These are phyloP conservation scores for Tetrahymena borealis DNA, from an alignment of 73 alveolate species.

Conservation along the genomic window DNA sequence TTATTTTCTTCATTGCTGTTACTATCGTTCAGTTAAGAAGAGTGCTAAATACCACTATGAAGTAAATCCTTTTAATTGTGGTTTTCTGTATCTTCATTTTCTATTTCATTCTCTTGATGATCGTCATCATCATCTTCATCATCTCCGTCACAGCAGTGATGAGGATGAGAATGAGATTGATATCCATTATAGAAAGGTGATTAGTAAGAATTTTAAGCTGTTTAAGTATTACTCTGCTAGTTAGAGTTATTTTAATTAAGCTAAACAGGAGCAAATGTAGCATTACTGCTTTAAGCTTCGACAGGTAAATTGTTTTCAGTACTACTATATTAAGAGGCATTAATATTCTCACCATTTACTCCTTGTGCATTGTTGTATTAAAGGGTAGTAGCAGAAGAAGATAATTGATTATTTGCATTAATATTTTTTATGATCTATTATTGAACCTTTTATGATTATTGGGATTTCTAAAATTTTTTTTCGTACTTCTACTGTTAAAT, in stretches of 20 bases:
- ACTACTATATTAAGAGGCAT: neutral
- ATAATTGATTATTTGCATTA: neutral
- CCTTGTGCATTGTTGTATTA: neutral
- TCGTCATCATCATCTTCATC: neutral
- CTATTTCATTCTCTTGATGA: neutral
- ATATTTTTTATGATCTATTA: neutral
- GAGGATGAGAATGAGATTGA: neutral
- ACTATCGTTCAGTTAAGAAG: neutral
- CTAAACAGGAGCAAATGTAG: neutral
- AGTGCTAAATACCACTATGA: neutral
- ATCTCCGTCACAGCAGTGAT: neutral
- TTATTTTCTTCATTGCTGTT: neutral
- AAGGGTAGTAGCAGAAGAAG: neutral
- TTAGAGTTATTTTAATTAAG: neutral
- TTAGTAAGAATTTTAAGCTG: neutral
- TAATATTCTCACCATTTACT: neutral
- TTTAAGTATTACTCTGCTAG: neutral
- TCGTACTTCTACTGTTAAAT: neutral
- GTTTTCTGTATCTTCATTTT: neutral
- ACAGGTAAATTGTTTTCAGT: neutral
- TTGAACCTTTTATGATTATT: neutral
- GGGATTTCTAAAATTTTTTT: neutral
- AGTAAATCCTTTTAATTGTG: neutral
- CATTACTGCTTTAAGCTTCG: neutral
- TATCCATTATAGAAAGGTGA: neutral